These are phyloP conservation scores for Spizellomyces sp. DNA, from an alignment of 192 early-diverging fungal species.

Conservation along the genomic window DNA sequence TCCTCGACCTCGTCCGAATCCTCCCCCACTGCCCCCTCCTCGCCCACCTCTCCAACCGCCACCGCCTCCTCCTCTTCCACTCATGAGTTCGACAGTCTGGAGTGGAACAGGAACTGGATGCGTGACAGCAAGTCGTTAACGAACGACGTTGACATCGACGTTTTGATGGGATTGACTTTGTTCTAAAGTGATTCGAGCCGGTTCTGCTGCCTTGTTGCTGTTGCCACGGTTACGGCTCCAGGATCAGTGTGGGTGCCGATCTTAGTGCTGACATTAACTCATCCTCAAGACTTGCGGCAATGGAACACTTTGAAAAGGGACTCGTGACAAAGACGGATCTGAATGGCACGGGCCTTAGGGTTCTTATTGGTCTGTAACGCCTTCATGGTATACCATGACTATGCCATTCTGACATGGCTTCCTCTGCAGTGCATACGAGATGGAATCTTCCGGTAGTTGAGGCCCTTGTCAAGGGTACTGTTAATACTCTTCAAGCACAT, in stretches of 20 bases:
- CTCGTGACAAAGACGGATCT: slow-evolving; percentile 1
- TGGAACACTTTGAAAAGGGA: slow-evolving; percentile 39
- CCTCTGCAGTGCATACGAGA: slow-evolving; percentile 76
- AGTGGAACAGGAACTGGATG: background rate
- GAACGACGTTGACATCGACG: too few species aligned
- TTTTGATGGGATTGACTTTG: too few species aligned
- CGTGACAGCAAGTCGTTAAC: too few species aligned
- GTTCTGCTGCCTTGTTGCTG: too few species aligned
- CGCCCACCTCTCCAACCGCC: slow-evolving; percentile 25
- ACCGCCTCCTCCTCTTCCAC: slow-evolving; percentile 12
- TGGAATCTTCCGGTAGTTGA: slow-evolving; percentile 93
- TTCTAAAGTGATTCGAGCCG: too few species aligned
- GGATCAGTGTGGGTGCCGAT: too few species aligned
- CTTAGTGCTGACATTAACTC: too few species aligned
- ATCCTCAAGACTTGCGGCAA: background rate
- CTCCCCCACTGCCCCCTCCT: slow-evolving; percentile 12
- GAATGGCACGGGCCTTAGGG: slow-evolving; percentile 27
- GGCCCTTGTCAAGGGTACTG: slow-evolving; percentile 74
- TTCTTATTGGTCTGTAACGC: slow-evolving; percentile 29
- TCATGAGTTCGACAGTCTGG: background rate
- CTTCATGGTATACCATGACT: background rate
- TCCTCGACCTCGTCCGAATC: background rate
- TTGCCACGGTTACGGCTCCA: too few species aligned
- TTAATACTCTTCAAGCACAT: slow-evolving; percentile 63
- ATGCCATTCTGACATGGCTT: background rate